Conservation (phyloP, 495 filamentous ascomycete species). For the Podospora sp. region DNA sequence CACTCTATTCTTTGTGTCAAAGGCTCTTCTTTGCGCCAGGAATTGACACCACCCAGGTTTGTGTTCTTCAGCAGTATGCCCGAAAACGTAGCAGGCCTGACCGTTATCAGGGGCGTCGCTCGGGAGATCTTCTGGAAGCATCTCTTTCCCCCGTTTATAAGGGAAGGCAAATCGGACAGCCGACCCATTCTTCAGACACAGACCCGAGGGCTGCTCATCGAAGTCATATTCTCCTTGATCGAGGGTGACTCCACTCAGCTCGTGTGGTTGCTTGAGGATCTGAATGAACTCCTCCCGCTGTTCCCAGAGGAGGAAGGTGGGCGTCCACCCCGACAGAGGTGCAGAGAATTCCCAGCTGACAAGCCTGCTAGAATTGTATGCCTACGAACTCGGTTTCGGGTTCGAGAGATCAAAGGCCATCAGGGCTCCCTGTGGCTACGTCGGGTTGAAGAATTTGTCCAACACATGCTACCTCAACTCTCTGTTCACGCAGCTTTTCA, state of each 20-base stretch:
- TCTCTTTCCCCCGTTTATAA: slow-evolving; percentile 66
- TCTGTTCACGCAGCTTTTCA: slow-evolving; percentile 92
- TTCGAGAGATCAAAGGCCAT: slow-evolving; percentile 71
- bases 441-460: slow-evolving; percentile 84
- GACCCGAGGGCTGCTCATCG: slow-evolving; percentile 66
- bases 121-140: slow-evolving; percentile 65
- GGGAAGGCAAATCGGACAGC: slow-evolving; percentile 26
- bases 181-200: slow-evolving; percentile 52
- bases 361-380: slow-evolving; percentile 37
- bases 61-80: not conserved
- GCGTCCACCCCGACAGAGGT: not conserved
- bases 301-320: slow-evolving; percentile 37
- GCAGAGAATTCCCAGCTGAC: slow-evolving; percentile 15
- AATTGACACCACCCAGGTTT: slow-evolving; percentile 17
- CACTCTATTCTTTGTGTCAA: slow-evolving; percentile 24
- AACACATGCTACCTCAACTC: slow-evolving; percentile 99
- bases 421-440: slow-evolving; percentile 74
- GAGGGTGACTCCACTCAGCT: slow-evolving; percentile 57
- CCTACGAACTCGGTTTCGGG: slow-evolving; percentile 57
- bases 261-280: slow-evolving; percentile 51
- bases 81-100: slow-evolving; percentile 4
- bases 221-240: slow-evolving; percentile 61
- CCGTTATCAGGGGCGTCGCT: slow-evolving; percentile 49
- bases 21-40: slow-evolving; percentile 4
- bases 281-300: slow-evolving; percentile 53